Evolutionary conservation across 345 rosid genomes (phyloP).

Genomic region (Xanthoceras sorbifolium): DNA sequence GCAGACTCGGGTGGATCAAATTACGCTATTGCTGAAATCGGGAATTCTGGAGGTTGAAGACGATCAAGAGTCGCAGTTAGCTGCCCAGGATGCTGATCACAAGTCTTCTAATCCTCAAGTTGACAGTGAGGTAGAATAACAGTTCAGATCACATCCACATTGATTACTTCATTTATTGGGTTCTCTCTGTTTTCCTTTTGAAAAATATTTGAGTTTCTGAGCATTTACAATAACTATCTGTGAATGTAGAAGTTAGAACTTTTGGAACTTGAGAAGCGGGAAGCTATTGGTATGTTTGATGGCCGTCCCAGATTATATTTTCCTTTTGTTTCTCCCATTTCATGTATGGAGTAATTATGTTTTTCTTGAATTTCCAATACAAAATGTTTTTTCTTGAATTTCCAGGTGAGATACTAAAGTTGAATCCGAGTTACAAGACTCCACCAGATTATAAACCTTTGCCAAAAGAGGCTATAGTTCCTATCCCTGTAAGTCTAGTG

Average conservation of each 20-base stretch:
- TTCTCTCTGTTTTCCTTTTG: constrained; percentile 4
- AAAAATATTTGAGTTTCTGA: constrained; percentile 3
- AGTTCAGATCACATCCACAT: constrained; percentile 9
- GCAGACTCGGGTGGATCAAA: constrained; percentile 95
- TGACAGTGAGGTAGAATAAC: constrained; percentile 44
- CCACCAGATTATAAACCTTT: constrained; percentile 84
- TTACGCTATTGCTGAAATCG: constrained; percentile 54
- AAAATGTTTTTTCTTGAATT: constrained; percentile 14
- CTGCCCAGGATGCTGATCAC: constrained; percentile 34
- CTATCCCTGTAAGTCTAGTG: constrained; percentile 68
- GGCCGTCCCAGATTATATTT: background rate
- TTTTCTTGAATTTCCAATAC: constrained; percentile 33
- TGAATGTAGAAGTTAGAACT: constrained; percentile 53
- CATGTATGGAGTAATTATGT: constrained; percentile 3
- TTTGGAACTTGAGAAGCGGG: constrained; percentile 75
- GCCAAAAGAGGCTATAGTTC: constrained; percentile 74
- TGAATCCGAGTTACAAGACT: constrained; percentile 82
- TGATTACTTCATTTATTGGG: constrained; percentile 12
- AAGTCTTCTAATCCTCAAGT: constrained; percentile 30
- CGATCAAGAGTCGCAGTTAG: constrained; percentile 28
- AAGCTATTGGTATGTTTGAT: constrained; percentile 64
- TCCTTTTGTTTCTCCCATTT: background rate
- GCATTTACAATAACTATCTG: constrained; percentile 19
- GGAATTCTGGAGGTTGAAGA: constrained; percentile 51
- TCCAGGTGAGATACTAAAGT: constrained; percentile 80